These are phyloP conservation scores for Aspergillus ellipticus DNA, from an alignment of 495 filamentous ascomycete genomes.

Conservation along the genomic window DNA sequence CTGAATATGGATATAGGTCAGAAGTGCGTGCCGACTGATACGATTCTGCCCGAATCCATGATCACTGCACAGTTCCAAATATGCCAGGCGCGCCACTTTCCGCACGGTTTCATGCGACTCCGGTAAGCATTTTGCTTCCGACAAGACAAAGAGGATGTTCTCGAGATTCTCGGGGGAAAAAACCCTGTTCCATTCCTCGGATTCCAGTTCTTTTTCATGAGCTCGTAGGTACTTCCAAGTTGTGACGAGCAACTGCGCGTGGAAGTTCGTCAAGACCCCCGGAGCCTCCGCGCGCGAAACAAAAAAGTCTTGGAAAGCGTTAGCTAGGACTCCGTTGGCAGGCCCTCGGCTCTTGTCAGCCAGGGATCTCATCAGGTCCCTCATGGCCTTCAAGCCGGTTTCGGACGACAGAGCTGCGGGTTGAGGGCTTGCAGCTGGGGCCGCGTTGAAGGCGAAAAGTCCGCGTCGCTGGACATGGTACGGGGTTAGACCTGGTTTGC, in stretches of 20 bases:
- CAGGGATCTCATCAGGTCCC: constrained; percentile 36
- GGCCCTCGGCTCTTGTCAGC: constrained; percentile 50
- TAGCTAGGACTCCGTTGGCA: constrained; percentile 51
- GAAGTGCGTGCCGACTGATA: constrained; percentile 40
- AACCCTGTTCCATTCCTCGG: constrained; percentile 32
- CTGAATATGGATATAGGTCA: constrained; percentile 51
- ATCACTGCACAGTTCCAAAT: constrained; percentile 47
- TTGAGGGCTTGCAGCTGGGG: constrained; percentile 12
- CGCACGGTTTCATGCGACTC: constrained; percentile 33
- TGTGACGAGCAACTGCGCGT: constrained; percentile 54
- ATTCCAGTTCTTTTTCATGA: constrained; percentile 33
- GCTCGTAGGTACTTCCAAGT: constrained; percentile 58
- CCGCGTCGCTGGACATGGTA: constrained; percentile 28
- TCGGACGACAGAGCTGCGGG: constrained; percentile 35
- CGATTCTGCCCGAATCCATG: constrained; percentile 34
- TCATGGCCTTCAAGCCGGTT: constrained; percentile 41
- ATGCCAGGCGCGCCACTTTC: constrained; percentile 54
- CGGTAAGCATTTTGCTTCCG: constrained; percentile 33
- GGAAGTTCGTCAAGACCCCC: constrained; percentile 57
- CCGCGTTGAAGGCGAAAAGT: constrained; percentile 34
- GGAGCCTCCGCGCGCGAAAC: constrained; percentile 44
- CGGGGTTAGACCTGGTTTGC: constrained; percentile 12
- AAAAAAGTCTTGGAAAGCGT: constrained; percentile 65
- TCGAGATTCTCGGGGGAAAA: constrained; percentile 52
- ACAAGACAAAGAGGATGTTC: constrained; percentile 37